Base-by-base conservation (phyloP, 2,329 filamentous ascomycete species). In the Aspergillus oerlinghausenensis region DNA sequence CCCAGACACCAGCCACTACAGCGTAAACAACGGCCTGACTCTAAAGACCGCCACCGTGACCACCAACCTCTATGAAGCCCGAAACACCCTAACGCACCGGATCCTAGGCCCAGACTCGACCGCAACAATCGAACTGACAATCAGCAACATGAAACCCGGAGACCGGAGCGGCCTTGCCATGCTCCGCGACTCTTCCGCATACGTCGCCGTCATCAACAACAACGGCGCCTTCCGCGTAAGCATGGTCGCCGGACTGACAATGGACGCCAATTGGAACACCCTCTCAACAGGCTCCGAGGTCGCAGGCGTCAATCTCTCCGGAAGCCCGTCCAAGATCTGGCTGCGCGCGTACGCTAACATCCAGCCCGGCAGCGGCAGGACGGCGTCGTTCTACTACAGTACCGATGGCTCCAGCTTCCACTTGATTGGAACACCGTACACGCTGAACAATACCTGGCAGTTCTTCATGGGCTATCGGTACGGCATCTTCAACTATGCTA, bases 141-240 rank as follows among this genome's bases (percentile, higher is more conserved):
- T 79, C 42, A 73, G 69, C 35, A 69, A 70, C 45, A 81, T 85
- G 77, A 65, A 68, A 0, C 75, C 78, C 51, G 83, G 82, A 2
- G 83, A 85, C 57, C 73, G 77, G 11, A 73, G 78, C 0, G 83
- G 83, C 1, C 72, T 83, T 0, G 77, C 80, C 0, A 70, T 80
- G 4, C 82, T 86, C 68, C 77, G 83, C 1, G 80, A 85, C 60
- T 70, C 73, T 11, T 76, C 75, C 0, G 80, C 80, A 0, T 85
- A 79, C 65, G 80, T 86, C 29, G 82, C 80, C 1, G 67, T 85
- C 9, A 64, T 75, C 56, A 76, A 76, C 50, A 68, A 71, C 11
- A 72, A 68, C 0, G 59, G 62, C 42, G 57, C 54, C 1, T 65
- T 71, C 49, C 67, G 62, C 5, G 58, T 78, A 0, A 61, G 70